Conservation (phyloP, 2,329 filamentous ascomycete species). For the Cordyceps pruinosa region DNA sequence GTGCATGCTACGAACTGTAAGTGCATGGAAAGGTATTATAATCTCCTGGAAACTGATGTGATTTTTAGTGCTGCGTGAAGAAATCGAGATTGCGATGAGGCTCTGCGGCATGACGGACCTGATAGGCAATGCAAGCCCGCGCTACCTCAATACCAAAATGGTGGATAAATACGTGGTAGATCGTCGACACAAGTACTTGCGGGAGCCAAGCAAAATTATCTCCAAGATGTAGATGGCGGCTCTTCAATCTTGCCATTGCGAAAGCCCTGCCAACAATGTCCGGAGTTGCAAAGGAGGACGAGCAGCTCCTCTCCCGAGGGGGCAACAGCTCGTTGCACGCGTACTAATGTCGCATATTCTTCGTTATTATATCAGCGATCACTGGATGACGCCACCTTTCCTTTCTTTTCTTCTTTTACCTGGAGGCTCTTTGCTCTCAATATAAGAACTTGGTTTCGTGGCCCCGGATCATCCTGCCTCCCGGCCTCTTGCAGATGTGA, state of each 20-base stretch:
- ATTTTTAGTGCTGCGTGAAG: constrained; percentile 29
- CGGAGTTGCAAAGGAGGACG: no score
- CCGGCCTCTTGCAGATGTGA: no score
- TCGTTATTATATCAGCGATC: no score
- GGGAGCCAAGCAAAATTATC: neutral
- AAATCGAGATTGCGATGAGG: constrained; percentile 32
- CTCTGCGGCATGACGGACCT: constrained; percentile 22
- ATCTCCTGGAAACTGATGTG: neutral
- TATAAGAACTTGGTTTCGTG: no score
- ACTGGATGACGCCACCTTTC: no score
- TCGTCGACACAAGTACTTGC: neutral
- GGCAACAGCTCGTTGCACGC: no score
- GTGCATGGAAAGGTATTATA: constrained; percentile 14
- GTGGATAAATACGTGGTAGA: constrained; percentile 17
- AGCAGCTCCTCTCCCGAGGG: no score
- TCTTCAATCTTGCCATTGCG: neutral
- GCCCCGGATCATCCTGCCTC: no score
- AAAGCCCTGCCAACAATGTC: no score
- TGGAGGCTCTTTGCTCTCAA: no score
- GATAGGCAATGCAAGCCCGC: constrained; percentile 12
- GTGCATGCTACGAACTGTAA: constrained; percentile 32
- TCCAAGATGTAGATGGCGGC: neutral
- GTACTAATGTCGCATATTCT: no score
- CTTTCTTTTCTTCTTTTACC: no score
- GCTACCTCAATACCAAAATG: constrained; percentile 19